phyloP scores from a whole-genome alignment of 2,329 filamentous ascomycete species.

The Claviceps sp. region DNA sequence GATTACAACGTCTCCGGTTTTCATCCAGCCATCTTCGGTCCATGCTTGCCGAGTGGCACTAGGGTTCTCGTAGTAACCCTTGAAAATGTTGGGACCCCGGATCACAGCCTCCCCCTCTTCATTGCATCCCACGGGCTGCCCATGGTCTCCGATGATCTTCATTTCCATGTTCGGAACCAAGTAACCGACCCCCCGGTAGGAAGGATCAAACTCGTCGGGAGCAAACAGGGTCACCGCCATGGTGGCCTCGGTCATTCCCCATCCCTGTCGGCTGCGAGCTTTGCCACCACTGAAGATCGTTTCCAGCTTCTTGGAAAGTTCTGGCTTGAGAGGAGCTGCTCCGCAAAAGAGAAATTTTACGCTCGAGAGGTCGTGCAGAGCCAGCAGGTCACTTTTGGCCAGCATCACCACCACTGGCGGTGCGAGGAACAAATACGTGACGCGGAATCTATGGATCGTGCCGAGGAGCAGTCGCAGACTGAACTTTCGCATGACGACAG shows the following conservation, averaged over 20 bases:
- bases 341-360: slow-evolving; percentile 55
- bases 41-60: neutral
- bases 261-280: neutral
- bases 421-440: slow-evolving; percentile 54
- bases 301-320: slow-evolving; percentile 51
- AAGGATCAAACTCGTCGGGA: slow-evolving; percentile 31
- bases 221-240: slow-evolving; percentile 51
- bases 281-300: slow-evolving; percentile 13
- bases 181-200: slow-evolving; percentile 28
- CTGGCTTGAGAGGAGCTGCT: slow-evolving; percentile 59
- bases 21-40: neutral
- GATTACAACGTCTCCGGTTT: neutral
- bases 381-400: slow-evolving; percentile 45
- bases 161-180: slow-evolving; percentile 64
- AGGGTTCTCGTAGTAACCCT: neutral
- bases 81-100: neutral
- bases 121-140: neutral
- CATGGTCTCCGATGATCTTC: slow-evolving; percentile 32
- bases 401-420: slow-evolving; percentile 69
- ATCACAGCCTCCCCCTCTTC: neutral
- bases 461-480: slow-evolving; percentile 28
- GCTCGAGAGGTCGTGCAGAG: slow-evolving; percentile 56
- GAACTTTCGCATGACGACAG: neutral
- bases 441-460: slow-evolving; percentile 55
- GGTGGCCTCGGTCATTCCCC: slow-evolving; percentile 59